Evolutionary conservation across 2,329 filamentous ascomycete genomes (phyloP).

Genomic region (Verticillium longisporum): DNA sequence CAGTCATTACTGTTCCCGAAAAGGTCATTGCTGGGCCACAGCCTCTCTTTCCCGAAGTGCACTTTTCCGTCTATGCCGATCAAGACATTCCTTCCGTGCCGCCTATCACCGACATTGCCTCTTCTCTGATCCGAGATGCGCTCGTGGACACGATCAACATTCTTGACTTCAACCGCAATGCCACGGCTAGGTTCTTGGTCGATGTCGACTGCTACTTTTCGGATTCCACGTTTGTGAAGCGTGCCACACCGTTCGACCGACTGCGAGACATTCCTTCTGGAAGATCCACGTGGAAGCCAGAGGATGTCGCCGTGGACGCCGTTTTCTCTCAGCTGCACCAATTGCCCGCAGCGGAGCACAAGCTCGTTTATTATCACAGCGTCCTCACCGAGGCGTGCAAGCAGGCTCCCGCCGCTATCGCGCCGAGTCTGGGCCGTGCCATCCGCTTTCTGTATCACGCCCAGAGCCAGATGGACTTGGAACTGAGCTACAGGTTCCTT

Average conservation of each 20-base stretch:
- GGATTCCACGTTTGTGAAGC: conserved; percentile 83
- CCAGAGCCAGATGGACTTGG: conserved; percentile 75
- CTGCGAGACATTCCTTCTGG: conserved; percentile 61
- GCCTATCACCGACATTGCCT: conserved; percentile 64
- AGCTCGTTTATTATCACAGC: conserved; percentile 93
- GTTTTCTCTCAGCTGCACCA: conserved; percentile 94
- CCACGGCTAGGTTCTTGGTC: conserved; percentile 81
- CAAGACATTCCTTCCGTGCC: conserved; percentile 90
- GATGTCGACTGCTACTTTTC: conserved; percentile 94
- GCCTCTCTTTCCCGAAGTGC: conserved; percentile 84
- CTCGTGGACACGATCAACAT: conserved; percentile 91
- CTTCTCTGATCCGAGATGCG: conserved; percentile 77
- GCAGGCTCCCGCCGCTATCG: conserved; percentile 91
- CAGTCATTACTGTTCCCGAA: conserved; percentile 66
- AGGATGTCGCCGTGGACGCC: conserved; percentile 94
- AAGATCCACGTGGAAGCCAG: conserved; percentile 86
- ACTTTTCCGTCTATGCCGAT: conserved; percentile 83
- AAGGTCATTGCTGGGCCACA: conserved; percentile 67
- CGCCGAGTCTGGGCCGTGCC: conserved; percentile 84
- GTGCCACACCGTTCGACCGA: conserved; percentile 87
- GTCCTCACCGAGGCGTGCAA: conserved; percentile 94
- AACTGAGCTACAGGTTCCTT: conserved; percentile 79
- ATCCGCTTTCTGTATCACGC: conserved; percentile 88
- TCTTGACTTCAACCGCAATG: conserved; percentile 85
- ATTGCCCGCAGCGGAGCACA: conserved; percentile 81